A percentile compares a stretch with the other conserved stretches of the same genome.
Evolutionary conservation across 179 eudicot genomes (phyloP).

Genomic region (Heliamphora pulchella): DNA sequence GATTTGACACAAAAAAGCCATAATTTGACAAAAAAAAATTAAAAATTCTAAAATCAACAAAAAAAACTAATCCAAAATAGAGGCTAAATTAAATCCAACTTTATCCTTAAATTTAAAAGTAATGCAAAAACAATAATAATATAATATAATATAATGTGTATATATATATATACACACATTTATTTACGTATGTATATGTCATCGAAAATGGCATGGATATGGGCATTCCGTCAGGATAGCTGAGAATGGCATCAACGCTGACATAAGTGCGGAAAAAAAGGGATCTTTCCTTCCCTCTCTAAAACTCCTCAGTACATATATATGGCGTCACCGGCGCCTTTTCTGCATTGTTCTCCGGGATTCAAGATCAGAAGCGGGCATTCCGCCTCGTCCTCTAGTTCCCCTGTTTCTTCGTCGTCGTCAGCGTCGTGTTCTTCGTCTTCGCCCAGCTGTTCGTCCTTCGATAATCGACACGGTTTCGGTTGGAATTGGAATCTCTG

Average conservation of each 20-base stretch:
- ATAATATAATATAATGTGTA: too few species aligned
- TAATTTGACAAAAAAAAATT: too few species aligned
- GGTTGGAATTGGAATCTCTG: constrained; percentile 26
- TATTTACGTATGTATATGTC: not conserved
- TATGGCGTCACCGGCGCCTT: constrained; percentile 27
- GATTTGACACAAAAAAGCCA: too few species aligned
- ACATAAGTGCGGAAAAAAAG: constrained; percentile 9
- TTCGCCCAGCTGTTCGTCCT: constrained; percentile 34
- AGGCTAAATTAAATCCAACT: too few species aligned
- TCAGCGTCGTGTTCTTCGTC: constrained; percentile 26
- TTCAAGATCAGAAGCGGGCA: constrained; percentile 17
- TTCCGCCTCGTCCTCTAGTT: constrained; percentile 11
- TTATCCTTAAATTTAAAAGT: too few species aligned
- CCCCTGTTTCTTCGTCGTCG: constrained; percentile 22
- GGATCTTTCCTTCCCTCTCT: not conserved
- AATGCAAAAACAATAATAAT: too few species aligned
- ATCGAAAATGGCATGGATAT: not conserved
- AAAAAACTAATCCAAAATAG: too few species aligned
- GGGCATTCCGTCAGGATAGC: constrained; percentile 9
- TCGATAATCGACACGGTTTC: constrained; percentile 12
- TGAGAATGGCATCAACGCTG: constrained; percentile 1
- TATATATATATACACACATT: not conserved
- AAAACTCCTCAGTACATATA: not conserved
- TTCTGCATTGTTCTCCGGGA: constrained; percentile 26
- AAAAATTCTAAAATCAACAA: too few species aligned